Evolutionary conservation across 192 early-diverging fungal species (phyloP).

Genomic region (Backusella mclennaniae): DNA sequence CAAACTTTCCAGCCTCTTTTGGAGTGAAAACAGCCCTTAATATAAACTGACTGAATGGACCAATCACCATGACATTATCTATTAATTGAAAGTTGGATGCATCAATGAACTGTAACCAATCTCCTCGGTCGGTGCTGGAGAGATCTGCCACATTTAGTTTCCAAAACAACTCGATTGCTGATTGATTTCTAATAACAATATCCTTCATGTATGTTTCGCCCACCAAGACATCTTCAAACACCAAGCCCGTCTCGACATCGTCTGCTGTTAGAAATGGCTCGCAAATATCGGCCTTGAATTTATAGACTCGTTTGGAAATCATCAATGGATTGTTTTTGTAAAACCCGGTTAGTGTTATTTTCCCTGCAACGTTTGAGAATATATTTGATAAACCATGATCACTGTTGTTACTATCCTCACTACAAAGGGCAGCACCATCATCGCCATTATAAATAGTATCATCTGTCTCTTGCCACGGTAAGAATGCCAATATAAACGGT

Average conservation of each 20-base stretch:
- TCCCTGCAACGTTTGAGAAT: not conserved
- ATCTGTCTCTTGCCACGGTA: slow-evolving; percentile 46
- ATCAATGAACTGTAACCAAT: slow-evolving; percentile 71
- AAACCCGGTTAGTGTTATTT: not conserved
- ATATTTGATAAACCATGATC: not conserved
- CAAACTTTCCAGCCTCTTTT: slow-evolving; percentile 85
- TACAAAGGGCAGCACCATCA: not conserved
- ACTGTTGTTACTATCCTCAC: not conserved
- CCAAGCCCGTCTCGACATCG: slow-evolving; percentile 84
- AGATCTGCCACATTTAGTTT: slow-evolving; percentile 68
- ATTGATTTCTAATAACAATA: slow-evolving; percentile 85
- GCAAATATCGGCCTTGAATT: slow-evolving; percentile 82
- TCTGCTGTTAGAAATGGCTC: slow-evolving; percentile 88
- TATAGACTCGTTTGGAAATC: slow-evolving; percentile 17
- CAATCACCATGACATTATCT: slow-evolving; percentile 54
- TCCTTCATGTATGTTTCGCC: slow-evolving; percentile 87
- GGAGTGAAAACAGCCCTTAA: slow-evolving; percentile 85
- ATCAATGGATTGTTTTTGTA: slow-evolving; percentile 50
- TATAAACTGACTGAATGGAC: slow-evolving; percentile 62
- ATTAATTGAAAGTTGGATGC: slow-evolving; percentile 63
- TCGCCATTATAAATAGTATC: slow-evolving; percentile 38
- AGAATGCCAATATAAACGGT: slow-evolving; percentile 77
- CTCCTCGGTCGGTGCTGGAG: slow-evolving; percentile 43
- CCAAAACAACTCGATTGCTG: slow-evolving; percentile 92
- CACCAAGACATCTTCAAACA: slow-evolving; percentile 90